phyloP scores from a whole-genome alignment of 306 rosid species.

The Malus sieversii region DNA sequence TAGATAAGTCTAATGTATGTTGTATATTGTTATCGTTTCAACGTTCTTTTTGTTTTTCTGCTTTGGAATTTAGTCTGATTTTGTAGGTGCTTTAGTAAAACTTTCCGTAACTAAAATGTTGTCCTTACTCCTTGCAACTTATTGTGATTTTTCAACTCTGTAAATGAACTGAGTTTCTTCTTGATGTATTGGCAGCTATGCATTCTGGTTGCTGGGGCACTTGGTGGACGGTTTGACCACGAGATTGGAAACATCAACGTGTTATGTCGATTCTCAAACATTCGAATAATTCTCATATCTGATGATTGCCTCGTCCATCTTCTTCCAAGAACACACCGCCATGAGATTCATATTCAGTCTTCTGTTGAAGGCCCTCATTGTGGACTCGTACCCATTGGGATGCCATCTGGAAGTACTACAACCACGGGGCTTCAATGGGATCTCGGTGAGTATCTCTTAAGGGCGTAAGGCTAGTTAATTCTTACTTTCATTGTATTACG shows the following conservation, averaged over 20 bases:
- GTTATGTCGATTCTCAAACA: conserved; percentile 55
- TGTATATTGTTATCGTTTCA: not conserved
- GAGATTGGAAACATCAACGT: conserved; percentile 90
- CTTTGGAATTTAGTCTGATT: not conserved
- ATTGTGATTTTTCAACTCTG: not conserved
- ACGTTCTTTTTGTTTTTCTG: not conserved
- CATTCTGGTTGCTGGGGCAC: conserved; percentile 87
- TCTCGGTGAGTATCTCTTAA: conserved; percentile 53
- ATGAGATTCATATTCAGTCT: conserved; percentile 64
- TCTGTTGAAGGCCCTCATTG: conserved; percentile 90
- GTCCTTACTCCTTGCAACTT: not conserved
- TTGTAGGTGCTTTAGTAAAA: not conserved
- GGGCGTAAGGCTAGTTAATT: not conserved
- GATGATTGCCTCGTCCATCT: conserved; percentile 82
- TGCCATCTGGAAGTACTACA: conserved; percentile 75
- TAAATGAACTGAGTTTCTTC: not conserved
- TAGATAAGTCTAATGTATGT: conserved; percentile 57
- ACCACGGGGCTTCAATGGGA: conserved; percentile 91
- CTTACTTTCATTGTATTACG: not conserved
- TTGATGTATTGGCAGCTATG: conserved; percentile 47
- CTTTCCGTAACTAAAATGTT: not conserved
- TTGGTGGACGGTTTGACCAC: conserved; percentile 97
- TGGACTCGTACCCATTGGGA: conserved; percentile 85
- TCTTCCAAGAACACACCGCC: conserved; percentile 60
- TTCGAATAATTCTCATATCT: conserved; percentile 66